Base-by-base conservation (phyloP, 176 grass and related monocot genomes). In the Zea luxurians region DNA sequence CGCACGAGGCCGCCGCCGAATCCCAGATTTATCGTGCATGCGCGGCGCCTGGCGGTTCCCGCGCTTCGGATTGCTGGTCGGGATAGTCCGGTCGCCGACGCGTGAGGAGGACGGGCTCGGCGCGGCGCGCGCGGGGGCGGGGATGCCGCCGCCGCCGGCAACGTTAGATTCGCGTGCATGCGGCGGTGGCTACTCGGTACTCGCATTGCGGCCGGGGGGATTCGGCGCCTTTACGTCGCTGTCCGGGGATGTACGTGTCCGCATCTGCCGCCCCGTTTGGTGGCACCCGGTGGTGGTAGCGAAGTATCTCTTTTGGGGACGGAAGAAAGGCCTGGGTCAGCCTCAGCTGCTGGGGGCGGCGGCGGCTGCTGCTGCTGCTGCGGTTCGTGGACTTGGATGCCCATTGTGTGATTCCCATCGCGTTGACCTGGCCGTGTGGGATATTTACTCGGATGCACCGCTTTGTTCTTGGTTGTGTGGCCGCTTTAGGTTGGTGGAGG, bases 111-210 rank as follows among this genome's bases (percentile, higher is more conserved):
- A 5, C 36, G 43, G 10, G 74, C 8, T 15, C 21, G 60, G 65
- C 17, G 38, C 36, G 27, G 27, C 13, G 36, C 13, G 59, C 1
- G 59, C 20, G 36, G 4, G 62, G 12, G 15, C 57, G 60, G 13
- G 4, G 43, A 0, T 13, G 36, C 0, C 47, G 40, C 8, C 9
- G 16, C 10, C 8, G 34, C 15, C 37, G 35, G 1, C 1, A 2
- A 21, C 37, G 53, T 67, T 67, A 62, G 87, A 85, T 89, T 82
- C 50, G 49, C 15, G 66, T 78, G 87, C 82, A 82, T 78, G 73
- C 66, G 36, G 73, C 12, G 41, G 17, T 21, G 66, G 66, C n/a
- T 27, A 27, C 27, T 27, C 27, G 27, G 27, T 34, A 60, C 66
- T 65, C 50, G 66, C 87, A 89, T 89, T 82, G 66, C 77, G 36